Percentiles rank a stretch among this genome's conserved stretches.
Conservation (phyloP, 2,329 filamentous ascomycete genomes). For the Trichophyton benhamiae region DNA sequence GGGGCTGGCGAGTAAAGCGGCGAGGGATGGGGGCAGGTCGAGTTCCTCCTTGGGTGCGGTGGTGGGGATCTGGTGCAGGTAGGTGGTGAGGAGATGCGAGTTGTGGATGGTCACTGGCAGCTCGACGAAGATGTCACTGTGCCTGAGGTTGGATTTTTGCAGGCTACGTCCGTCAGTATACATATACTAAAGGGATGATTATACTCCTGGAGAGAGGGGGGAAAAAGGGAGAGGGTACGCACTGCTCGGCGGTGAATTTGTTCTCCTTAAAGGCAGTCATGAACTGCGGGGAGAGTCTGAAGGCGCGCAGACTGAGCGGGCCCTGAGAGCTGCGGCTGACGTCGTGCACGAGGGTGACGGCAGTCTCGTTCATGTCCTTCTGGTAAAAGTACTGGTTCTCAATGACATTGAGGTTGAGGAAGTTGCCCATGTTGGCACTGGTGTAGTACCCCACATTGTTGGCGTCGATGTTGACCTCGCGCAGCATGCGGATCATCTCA, state of each 20-base stretch:
- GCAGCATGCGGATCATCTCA: slow-evolving; percentile 93
- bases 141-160: slow-evolving; percentile 85
- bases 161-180: slow-evolving; percentile 44
- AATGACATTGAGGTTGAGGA: slow-evolving; percentile 85
- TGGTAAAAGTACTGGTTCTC: slow-evolving; percentile 98
- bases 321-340: slow-evolving; percentile 91
- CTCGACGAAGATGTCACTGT: slow-evolving; percentile 87
- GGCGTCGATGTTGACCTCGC: slow-evolving; percentile 96
- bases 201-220: not conserved
- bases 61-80: slow-evolving; percentile 79
- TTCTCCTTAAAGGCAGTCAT: slow-evolving; percentile 88
- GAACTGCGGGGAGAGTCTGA: slow-evolving; percentile 76
- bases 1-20: slow-evolving; percentile 58
- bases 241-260: slow-evolving; percentile 96
- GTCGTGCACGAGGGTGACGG: slow-evolving; percentile 84
- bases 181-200: no score
- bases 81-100: slow-evolving; percentile 90
- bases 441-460: slow-evolving; percentile 99
- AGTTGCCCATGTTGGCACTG: slow-evolving; percentile 97
- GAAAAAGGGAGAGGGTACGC: slow-evolving; percentile 25
- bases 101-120: slow-evolving; percentile 85
- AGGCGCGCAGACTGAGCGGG: slow-evolving; percentile 76
- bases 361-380: slow-evolving; percentile 75
- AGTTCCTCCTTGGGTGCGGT: slow-evolving; percentile 54
- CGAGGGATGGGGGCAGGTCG: slow-evolving; percentile 64